Percentiles rank a stretch among this genome's conserved stretches.
phyloP scores from a whole-genome alignment of 345 rosid genomes.

The Geranium brycei region DNA sequence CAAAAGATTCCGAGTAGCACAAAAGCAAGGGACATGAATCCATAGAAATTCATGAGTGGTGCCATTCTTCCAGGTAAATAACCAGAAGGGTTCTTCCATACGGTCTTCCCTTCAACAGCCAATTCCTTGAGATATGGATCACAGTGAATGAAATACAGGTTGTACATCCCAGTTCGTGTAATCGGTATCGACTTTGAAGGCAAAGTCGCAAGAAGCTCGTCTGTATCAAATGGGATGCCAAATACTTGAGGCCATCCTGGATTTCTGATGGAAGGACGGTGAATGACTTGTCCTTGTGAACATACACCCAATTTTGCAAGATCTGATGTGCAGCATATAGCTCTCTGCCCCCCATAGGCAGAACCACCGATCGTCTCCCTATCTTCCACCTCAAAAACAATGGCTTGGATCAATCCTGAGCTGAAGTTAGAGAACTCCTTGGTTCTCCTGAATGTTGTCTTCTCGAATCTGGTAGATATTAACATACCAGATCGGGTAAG shows the following conservation, averaged over 20 bases:
- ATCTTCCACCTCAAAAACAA: constrained; percentile 78
- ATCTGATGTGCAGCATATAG: constrained; percentile 87
- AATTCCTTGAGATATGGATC: constrained; percentile 54
- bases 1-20: constrained; percentile 76
- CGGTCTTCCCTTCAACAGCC: constrained; percentile 66
- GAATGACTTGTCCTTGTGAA: constrained; percentile 57
- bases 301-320: constrained; percentile 82
- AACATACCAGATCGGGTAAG: too few relatives aligned
- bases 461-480: constrained; percentile 49
- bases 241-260: constrained; percentile 76
- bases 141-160: constrained; percentile 84
- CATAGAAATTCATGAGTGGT: constrained; percentile 77
- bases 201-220: constrained; percentile 35
- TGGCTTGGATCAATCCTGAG: constrained; percentile 49
- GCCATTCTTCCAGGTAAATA: constrained; percentile 97
- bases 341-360: constrained; percentile 35
- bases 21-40: constrained; percentile 83
- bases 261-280: constrained; percentile 52
- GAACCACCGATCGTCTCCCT: constrained; percentile 68
- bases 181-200: constrained; percentile 45
- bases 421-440: constrained; percentile 35
- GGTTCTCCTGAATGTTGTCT: constrained; percentile 52
- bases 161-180: constrained; percentile 86
- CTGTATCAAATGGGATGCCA: constrained; percentile 37
- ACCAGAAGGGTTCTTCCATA: constrained; percentile 91